phyloP scores from a whole-genome alignment of 345 rosid species.

The Microthlaspi erraticum region DNA sequence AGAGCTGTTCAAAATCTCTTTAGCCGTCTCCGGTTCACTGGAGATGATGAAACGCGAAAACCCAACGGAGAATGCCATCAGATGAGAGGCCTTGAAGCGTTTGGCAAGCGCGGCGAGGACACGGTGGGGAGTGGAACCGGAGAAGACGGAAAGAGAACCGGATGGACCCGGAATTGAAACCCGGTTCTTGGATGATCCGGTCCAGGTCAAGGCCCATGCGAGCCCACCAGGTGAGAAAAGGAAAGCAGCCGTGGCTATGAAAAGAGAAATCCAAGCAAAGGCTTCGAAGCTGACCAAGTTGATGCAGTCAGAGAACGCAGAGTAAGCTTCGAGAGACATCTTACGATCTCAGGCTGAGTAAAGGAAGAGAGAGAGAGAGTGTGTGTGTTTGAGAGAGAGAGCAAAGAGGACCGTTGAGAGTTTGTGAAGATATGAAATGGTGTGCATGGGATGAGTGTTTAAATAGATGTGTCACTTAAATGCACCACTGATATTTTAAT shows the following conservation, averaged over 20 bases:
- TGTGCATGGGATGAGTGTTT: constrained; percentile 39
- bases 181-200: constrained; percentile 33
- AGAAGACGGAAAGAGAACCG: constrained; percentile 53
- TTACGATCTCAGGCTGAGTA: constrained; percentile 33
- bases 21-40: constrained; percentile 75
- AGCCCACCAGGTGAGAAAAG: constrained; percentile 65
- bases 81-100: constrained; percentile 45
- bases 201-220: constrained; percentile 58
- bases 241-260: constrained; percentile 49
- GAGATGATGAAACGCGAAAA: constrained; percentile 71
- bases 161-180: constrained; percentile 67
- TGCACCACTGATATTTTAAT: background rate
- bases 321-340: constrained; percentile 49
- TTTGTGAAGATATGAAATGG: constrained; percentile 26
- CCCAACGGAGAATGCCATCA: constrained; percentile 90
- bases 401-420: constrained; percentile 1
- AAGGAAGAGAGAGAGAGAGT: background rate
- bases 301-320: constrained; percentile 32
- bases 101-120: constrained; percentile 54
- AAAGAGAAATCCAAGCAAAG: constrained; percentile 40
- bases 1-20: constrained; percentile 71
- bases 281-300: constrained; percentile 42
- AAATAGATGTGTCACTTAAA: constrained; percentile 44
- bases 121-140: constrained; percentile 59
- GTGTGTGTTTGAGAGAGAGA: too few relatives aligned